Percentiles rank a stretch among this genome's conserved stretches.
Evolutionary conservation across 352 stramenopile species (phyloP).

Genomic region (Globisporangium acanthophoron): DNA sequence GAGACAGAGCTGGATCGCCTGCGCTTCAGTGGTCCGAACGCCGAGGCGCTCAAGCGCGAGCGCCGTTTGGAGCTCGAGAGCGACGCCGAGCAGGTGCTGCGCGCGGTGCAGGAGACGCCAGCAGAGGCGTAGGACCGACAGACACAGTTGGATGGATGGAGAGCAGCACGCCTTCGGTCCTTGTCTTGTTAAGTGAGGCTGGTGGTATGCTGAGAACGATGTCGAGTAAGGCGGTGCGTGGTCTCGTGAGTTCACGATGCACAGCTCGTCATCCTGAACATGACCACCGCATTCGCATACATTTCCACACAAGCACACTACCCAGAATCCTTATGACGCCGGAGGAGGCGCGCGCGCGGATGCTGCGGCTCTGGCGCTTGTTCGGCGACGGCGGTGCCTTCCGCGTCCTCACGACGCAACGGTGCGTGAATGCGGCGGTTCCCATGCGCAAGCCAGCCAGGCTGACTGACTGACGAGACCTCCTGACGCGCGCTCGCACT

Average conservation of each 20-base stretch:
- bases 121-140: not conserved
- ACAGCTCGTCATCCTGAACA: no score
- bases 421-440: not conserved
- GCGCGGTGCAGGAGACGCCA: slow-evolving; percentile 1
- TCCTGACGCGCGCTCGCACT: not conserved
- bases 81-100: slow-evolving; percentile 32
- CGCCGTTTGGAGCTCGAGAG: slow-evolving; percentile 32
- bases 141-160: not conserved
- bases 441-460: not conserved
- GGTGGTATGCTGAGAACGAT: not conserved
- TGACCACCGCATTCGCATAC: no score
- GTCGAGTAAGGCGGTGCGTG: no score
- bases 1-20: slow-evolving; percentile 46
- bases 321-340: slow-evolving; percentile 20
- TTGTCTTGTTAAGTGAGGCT: not conserved
- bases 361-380: slow-evolving; percentile 50
- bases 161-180: no score
- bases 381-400: slow-evolving; percentile 11
- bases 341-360: slow-evolving; percentile 39
- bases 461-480: not conserved
- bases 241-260: no score
- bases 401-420: slow-evolving; percentile 48
- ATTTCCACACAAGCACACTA: no score
- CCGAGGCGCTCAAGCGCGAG: slow-evolving; percentile 28
- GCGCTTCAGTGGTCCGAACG: slow-evolving; percentile 38